Conservation (phyloP, 169 alveolate genomes). For the Miamiensis avidus region DNA sequence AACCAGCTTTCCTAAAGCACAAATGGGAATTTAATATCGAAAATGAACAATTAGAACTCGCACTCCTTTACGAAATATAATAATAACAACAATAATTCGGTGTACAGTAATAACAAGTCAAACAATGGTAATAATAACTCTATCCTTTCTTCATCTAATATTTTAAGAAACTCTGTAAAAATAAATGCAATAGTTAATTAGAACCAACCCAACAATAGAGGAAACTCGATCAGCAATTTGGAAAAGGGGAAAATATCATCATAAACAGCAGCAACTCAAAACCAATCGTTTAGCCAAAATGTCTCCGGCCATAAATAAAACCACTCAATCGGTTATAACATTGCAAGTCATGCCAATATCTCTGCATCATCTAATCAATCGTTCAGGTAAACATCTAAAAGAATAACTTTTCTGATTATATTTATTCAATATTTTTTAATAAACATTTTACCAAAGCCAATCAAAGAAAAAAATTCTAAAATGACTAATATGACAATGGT, state of each 20-base stretch:
- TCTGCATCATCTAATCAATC: too few species aligned
- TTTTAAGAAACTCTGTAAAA: background rate
- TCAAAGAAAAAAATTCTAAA: background rate
- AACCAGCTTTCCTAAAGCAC: background rate
- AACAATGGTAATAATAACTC: background rate
- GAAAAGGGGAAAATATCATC: background rate
- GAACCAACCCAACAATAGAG: background rate
- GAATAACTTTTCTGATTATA: too few species aligned
- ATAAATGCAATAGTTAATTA: background rate
- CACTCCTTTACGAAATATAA: background rate
- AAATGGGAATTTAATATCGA: too few species aligned
- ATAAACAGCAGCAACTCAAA: background rate
- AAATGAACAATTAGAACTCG: background rate
- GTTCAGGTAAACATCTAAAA: too few species aligned
- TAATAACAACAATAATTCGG: too few species aligned
- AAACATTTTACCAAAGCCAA: background rate
- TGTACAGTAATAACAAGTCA: too few species aligned
- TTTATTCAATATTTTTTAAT: too few species aligned
- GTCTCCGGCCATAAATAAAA: too few species aligned
- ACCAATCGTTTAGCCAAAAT: background rate
- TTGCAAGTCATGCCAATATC: too few species aligned
- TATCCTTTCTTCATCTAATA: too few species aligned
- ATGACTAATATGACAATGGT: background rate
- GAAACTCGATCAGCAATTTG: background rate
- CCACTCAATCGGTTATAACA: too few species aligned